phyloP scores from a whole-genome alignment of 192 early-diverging fungal genomes.

The Nowakowskiella sp. region DNA sequence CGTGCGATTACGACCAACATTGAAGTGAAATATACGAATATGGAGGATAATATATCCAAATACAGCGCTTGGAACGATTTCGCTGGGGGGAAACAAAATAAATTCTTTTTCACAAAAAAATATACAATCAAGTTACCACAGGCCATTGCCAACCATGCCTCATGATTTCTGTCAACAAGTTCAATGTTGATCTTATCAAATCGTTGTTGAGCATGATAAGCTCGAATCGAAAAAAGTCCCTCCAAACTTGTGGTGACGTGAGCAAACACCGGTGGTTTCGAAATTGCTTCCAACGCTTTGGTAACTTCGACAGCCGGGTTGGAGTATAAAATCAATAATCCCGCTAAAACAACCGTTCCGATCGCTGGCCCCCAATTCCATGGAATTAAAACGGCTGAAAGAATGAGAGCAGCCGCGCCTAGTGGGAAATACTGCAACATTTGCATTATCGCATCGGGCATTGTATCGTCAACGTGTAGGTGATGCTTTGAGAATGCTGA shows the following conservation, averaged over 20 bases:
- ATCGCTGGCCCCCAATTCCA: constrained; percentile 48
- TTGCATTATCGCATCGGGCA: constrained; percentile 45
- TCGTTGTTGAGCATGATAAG: constrained; percentile 49
- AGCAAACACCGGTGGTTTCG: constrained; percentile 55
- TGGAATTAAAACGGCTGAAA: constrained; percentile 55
- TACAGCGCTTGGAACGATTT: constrained; percentile 47
- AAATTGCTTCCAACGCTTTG: constrained; percentile 47
- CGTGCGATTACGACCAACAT: constrained; percentile 41
- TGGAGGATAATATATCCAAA: constrained; percentile 46
- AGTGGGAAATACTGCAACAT: constrained; percentile 44
- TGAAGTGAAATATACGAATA: constrained; percentile 50
- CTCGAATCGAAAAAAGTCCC: constrained; percentile 56
- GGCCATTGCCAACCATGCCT: constrained; percentile 40
- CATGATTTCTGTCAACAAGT: constrained; percentile 51
- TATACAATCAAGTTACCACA: too few species aligned
- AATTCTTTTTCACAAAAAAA: neutral
- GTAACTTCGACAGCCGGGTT: constrained; percentile 31
- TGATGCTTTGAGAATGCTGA: constrained; percentile 46
- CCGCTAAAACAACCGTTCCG: constrained; percentile 30
- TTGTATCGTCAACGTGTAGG: constrained; percentile 41
- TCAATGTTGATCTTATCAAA: constrained; percentile 49
- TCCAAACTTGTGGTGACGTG: constrained; percentile 60
- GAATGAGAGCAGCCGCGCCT: constrained; percentile 43
- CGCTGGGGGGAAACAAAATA: constrained; percentile 10
- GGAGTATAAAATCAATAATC: constrained; percentile 32